Evolutionary conservation across 805 yeast species (phyloP), one percentile per base, ranked within the genome.

Genomic region (Millerozyma miso): DNA sequence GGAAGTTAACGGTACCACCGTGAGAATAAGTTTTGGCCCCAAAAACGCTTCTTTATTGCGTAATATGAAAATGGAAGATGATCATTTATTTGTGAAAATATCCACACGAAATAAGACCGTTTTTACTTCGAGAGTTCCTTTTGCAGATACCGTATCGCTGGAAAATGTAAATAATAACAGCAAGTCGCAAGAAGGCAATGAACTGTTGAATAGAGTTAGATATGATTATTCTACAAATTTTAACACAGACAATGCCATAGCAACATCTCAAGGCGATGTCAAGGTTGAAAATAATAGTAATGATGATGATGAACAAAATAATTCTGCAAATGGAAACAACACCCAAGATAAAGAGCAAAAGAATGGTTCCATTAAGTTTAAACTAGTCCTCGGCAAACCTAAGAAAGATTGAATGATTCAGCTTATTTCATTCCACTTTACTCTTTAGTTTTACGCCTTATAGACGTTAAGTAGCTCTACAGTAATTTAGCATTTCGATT

Each of bases 31-130:
- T 23, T 23, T 23, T 16, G 13, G 23, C 10, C 19, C n/a, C 3
- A 17, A 16, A 16, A 20, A 16, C 7, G 13, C n/a, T 26, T 37
- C 8, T 10, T 26, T 26, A n/a, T n/a, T 33, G 8, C 8, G 35
- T 33, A 33, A 33, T 7, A 6, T 23, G 10, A 10, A 10, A 23
- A 23, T 10, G 10, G 6, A 6, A 23, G 29, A 16, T 12, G 2
- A 29, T 63, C 72, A 19, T 41, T 57, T 80, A 49, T 75, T 64
- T 47, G 74, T 76, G 31, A 73, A 60, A 46, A 69, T 77, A 6
- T 53, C 62, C 2, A 53, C 61, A 1, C 55, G 51, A 3, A 53
- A 57, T n/a, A 67, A 60, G 45, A 65, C 55, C 33, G 60, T 75
- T 1, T 52, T 59, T 13, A 49, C 71, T 1, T 77, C 81, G 0